Base-by-base conservation (phyloP, 148 eudicot species). In the Dianthus caryophyllus region DNA sequence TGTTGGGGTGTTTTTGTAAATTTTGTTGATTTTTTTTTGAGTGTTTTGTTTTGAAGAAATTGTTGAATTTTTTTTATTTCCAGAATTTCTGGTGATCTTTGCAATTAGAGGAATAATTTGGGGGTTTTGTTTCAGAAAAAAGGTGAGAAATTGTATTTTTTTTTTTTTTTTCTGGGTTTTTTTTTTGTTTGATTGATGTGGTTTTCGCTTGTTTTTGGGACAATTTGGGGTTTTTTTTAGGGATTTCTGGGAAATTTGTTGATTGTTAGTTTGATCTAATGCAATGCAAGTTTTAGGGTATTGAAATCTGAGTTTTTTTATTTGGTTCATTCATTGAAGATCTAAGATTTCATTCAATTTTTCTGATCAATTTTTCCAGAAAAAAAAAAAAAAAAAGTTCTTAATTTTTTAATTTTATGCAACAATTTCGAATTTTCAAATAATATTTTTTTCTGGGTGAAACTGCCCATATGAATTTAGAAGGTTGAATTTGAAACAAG, bases 241-340 rank as follows among this genome's bases (percentile, higher is more conserved):
- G 0, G 39, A 57, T 62, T 55, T 48, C n/a, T 47, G 39, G 62
- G 49, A 44, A 68, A 53, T 78, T 18, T 54, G 30, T n/a, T 6
- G 11, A 26, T 0, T 50, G 29, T 69, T 70, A 44, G 66, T 66
- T 67, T 65, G 84, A 81, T 81, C 82, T 66, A 63, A 9, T 57
- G n/a, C 52, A 65, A 68, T 29, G 57, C 21, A 46, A 25, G 73
- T 64, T 64, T 70, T 69, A n/a, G 17, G 41, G 33, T 59, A 43
- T 30, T 5, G 11, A 36, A 30, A 25, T 68, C 26, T 14, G 53
- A 14, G 25, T 2, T 8, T 41, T 51, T 18, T 53, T n/a, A n/a
- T n/a, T 43, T 14, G 39, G 67, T 2, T 47, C 48, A 22, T 38
- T 30, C 47, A 11, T 56, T 47, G 67, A 58, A 71, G 76, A 67